phyloP scores from a whole-genome alignment of 306 rosid genomes.

The Citrullus colocynthis region DNA sequence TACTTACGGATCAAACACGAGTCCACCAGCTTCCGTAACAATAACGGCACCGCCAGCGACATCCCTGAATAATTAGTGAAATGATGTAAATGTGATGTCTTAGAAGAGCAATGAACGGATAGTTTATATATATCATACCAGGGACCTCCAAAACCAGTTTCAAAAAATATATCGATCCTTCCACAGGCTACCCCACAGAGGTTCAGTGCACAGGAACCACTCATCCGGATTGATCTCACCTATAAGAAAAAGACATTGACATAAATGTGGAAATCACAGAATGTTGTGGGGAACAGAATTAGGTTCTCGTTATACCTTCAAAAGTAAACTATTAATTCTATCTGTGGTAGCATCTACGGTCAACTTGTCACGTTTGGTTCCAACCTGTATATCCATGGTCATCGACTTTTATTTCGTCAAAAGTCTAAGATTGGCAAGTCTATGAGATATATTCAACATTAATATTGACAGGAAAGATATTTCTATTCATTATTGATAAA shows the following conservation, averaged over 20 bases:
- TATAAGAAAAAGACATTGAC: conserved; percentile 15
- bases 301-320: conserved; percentile 42
- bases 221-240: conserved; percentile 91
- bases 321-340: conserved; percentile 68
- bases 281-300: background rate
- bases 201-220: conserved; percentile 89
- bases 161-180: conserved; percentile 72
- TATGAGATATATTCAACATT: background rate
- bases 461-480: background rate
- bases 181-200: conserved; percentile 97
- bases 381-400: conserved; percentile 50
- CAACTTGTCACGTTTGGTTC: conserved; percentile 61
- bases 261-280: conserved; percentile 3
- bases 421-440: background rate
- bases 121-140: conserved; percentile 42
- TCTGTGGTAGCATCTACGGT: conserved; percentile 56
- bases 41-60: conserved; percentile 97
- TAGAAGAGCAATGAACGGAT: background rate
- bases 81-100: background rate
- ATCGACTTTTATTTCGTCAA: background rate
- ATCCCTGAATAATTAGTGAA: conserved; percentile 47
- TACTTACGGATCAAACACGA: conserved; percentile 91
- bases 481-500: background rate
- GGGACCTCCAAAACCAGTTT: conserved; percentile 76
- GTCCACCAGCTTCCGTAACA: conserved; percentile 93